These are phyloP conservation scores for Zymoseptoria pseudotritici DNA, from an alignment of 2,329 filamentous ascomycete genomes.

Conservation along the genomic window DNA sequence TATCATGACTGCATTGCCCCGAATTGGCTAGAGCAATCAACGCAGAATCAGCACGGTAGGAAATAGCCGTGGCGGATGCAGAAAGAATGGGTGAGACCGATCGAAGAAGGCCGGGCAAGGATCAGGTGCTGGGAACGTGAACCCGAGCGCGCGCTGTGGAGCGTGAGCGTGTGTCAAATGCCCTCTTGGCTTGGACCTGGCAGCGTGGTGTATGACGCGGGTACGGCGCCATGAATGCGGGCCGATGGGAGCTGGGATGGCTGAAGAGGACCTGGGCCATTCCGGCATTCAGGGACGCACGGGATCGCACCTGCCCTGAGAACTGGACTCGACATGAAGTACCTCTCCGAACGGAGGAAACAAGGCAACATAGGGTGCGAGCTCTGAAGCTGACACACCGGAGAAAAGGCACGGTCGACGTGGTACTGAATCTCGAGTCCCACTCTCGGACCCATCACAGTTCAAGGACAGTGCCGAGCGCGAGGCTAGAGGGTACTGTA, in stretches of 20 bases:
- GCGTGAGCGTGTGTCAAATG: constrained; percentile 20
- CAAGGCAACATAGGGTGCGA: not conserved
- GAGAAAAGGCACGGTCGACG: not conserved
- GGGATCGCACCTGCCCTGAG: constrained; percentile 7
- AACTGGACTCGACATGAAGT: not conserved
- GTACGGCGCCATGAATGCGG: constrained; percentile 17
- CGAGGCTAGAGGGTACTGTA: not conserved
- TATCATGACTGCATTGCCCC: constrained; percentile 12
- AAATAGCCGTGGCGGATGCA: not conserved
- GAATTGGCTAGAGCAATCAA: constrained; percentile 11
- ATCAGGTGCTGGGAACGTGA: not conserved
- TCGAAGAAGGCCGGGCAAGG: not conserved
- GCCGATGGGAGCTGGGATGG: constrained; percentile 11
- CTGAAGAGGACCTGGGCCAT: constrained; percentile 11
- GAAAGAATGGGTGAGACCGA: not conserved
- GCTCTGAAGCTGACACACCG: not conserved
- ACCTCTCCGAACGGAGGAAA: not conserved
- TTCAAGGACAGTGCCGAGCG: not conserved
- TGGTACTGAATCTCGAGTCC: not conserved
- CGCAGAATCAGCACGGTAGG: constrained; percentile 4
- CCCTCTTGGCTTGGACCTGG: constrained; percentile 15
- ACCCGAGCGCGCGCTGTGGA: not conserved
- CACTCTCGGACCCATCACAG: not conserved
- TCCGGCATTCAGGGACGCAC: constrained; percentile 15
- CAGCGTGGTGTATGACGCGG: constrained; percentile 11